phyloP scores from a whole-genome alignment of 148 eudicot genomes.

The Persicaria maculosa region DNA sequence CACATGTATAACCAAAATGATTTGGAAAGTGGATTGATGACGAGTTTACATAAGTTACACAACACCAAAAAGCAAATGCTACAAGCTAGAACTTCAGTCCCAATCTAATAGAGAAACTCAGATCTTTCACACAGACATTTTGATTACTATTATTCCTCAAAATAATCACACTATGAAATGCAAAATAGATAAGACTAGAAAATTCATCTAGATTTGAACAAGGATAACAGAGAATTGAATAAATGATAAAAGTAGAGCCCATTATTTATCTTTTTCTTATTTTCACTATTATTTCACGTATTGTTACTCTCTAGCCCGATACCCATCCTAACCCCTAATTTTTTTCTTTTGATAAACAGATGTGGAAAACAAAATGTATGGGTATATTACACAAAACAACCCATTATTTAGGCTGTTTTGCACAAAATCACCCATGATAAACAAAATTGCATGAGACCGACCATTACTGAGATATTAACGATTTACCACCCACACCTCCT shows the following conservation, averaged over 20 bases:
- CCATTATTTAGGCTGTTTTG: neutral
- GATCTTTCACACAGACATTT: neutral
- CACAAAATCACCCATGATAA: neutral
- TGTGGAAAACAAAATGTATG: too few relatives aligned
- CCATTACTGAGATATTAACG: neutral
- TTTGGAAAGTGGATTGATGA: neutral
- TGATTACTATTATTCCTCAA: neutral
- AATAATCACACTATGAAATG: neutral
- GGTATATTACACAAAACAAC: too few relatives aligned
- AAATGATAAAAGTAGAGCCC: neutral
- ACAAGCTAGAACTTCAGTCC: neutral
- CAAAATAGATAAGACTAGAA: neutral
- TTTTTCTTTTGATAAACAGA: too few relatives aligned
- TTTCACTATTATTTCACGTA: too few relatives aligned
- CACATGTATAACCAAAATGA: neutral
- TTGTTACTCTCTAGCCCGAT: too few relatives aligned
- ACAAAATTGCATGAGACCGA: neutral
- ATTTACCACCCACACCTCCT: neutral
- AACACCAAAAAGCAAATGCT: neutral
- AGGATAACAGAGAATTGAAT: neutral
- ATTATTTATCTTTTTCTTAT: too few relatives aligned
- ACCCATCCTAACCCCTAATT: too few relatives aligned
- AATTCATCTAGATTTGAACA: neutral
- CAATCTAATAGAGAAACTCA: neutral
- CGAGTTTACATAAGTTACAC: neutral